Base-by-base conservation (phyloP, 1,139 yeast genomes). In the Yamadazyma siamensis region DNA sequence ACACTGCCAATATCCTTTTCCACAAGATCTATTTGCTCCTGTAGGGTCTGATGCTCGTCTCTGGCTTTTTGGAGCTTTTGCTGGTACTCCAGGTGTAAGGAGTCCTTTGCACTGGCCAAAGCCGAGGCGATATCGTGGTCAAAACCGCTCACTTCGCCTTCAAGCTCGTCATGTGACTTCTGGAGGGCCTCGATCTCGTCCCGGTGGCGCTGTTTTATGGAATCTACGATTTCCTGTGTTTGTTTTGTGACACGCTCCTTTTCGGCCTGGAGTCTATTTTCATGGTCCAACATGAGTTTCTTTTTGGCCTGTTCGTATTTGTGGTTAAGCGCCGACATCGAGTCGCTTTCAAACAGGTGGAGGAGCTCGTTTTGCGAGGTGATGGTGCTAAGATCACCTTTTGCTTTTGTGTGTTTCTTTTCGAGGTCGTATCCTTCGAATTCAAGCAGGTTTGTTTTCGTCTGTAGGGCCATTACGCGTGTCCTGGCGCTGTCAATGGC, bases 361-460 rank as follows among this genome's bases (percentile, higher is more conserved):
- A 64, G 41, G 23, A 64, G 65, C 2, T 56, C 60, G 2, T 61
- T 47, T 26, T 56, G 56, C 25, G 52, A 56, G 15, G 52, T 41
- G n/a, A 52, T 25, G 2, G 42, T 33, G 4, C 34, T 34, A 9
- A 54, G 36, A 18, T 50, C 41, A 21, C 46, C 43, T 28, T 52
- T 50, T 16, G 57, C 40, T 15, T 44, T 45, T 10, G 52, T 33
- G 13, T 52, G 52, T 13, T 60, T 52, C 30, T 60, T 65, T 11
- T 63, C 65, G 7, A 69, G 41, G 32, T 66, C 71, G 46, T 61
- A 65, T 34, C 62, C 50, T 25, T 62, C 61, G 26, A 58, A 49
- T 26, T 61, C 67, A 19, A 54, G 50, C 10, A 49, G 44, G n/a
- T 59, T 61, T 27, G 59, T 62, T 29, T 62, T 63, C 4, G 70